phyloP scores from a whole-genome alignment of 495 filamentous ascomycete species.

The Tuber melanosporum region DNA sequence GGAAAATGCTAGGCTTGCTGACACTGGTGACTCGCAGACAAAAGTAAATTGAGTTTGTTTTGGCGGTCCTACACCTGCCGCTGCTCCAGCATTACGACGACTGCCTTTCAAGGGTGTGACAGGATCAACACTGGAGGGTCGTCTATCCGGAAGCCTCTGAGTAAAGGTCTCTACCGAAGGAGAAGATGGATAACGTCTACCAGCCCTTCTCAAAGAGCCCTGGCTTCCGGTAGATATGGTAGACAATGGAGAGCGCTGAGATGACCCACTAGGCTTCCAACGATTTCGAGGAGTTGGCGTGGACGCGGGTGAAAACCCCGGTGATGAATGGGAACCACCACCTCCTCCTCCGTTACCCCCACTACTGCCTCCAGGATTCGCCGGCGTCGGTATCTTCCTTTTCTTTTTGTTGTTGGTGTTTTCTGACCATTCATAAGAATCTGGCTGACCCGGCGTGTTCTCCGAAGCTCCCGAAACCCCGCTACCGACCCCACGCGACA shows the following conservation, averaged over 20 bases:
- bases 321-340: constrained; percentile 43
- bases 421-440: constrained; percentile 95
- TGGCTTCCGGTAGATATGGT: constrained; percentile 31
- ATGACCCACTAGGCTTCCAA: constrained; percentile 38
- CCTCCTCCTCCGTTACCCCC: constrained; percentile 47
- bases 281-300: constrained; percentile 34
- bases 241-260: constrained; percentile 39
- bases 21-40: constrained; percentile 40
- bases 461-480: constrained; percentile 20
- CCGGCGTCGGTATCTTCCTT: constrained; percentile 90
- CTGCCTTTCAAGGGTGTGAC: constrained; percentile 28
- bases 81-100: constrained; percentile 10
- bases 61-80: constrained; percentile 28
- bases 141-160: constrained; percentile 23
- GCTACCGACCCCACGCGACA: constrained; percentile 41
- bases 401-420: constrained; percentile 99
- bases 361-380: constrained; percentile 43
- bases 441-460: constrained; percentile 47
- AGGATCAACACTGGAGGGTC: constrained; percentile 20
- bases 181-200: constrained; percentile 35
- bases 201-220: constrained; percentile 33
- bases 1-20: constrained; percentile 32
- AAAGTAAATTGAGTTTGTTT: constrained; percentile 42
- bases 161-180: constrained; percentile 30
- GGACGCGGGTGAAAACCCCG: constrained; percentile 39